Evolutionary conservation across 306 rosid genomes (phyloP).

Genomic region (Neltuma alba): DNA sequence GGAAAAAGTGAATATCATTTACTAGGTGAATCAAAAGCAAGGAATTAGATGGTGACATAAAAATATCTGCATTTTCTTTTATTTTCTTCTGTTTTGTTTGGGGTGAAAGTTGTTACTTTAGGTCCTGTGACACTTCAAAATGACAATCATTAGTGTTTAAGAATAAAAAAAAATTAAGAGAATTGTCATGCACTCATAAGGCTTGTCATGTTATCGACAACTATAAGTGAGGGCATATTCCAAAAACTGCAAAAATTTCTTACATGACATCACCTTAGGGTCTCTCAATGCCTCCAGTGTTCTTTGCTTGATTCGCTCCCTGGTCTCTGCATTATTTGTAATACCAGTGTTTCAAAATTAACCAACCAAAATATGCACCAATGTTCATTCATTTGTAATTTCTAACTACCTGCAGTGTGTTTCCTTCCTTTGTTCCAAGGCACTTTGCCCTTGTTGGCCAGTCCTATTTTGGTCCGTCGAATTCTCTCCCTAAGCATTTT

Average conservation of each 20-base stretch:
- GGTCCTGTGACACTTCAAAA: constrained; percentile 13
- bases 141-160: background rate
- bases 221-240: constrained; percentile 26
- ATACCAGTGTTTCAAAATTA: constrained; percentile 28
- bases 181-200: constrained; percentile 12
- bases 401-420: constrained; percentile 70
- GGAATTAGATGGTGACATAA: constrained; percentile 9
- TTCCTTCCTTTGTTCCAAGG: constrained; percentile 97
- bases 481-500: constrained; percentile 58
- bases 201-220: constrained; percentile 14
- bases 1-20: constrained; percentile 18
- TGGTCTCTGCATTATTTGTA: constrained; percentile 59
- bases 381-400: constrained; percentile 32
- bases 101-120: background rate
- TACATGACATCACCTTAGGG: constrained; percentile 94
- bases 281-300: constrained; percentile 81
- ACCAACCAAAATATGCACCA: constrained; percentile 21
- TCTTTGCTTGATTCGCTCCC: constrained; percentile 69
- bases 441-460: constrained; percentile 85
- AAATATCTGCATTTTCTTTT: background rate
- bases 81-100: background rate
- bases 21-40: background rate
- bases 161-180: constrained; percentile 8
- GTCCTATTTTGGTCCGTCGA: constrained; percentile 75
- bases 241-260: constrained; percentile 50